Evolutionary conservation across 1,284 basidiomycete genomes (phyloP), one percentile per base, ranked within the genome.

Genomic region (Ganoderma multipileum): DNA sequence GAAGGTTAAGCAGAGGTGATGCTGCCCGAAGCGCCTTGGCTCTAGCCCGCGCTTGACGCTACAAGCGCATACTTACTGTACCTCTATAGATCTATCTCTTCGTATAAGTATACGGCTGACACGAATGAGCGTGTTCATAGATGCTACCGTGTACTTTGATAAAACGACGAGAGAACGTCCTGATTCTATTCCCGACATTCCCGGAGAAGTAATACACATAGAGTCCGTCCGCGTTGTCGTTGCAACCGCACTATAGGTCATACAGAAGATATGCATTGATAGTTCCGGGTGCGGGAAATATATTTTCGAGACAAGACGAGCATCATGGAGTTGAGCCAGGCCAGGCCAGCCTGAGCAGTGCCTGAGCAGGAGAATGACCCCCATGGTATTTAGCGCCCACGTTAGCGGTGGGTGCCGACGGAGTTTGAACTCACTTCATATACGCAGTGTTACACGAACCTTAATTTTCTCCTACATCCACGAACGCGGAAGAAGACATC

Each of bases 401-500:
- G 58, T n/a, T n/a, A 64, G 60, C 74, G 77, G 75, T 44, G 64
- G 71, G 76, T 71, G 65, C 86, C 87, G 84, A 77, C 89, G 84
- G 89, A 83, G 82, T 75, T 80, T 80, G 3, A 87, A 89, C 66
- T 50, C 44, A 12, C 0, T 39, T 18, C 33, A 65, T 70, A 75
- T 76, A 76, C 63, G n/a, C 63, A 63, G 68, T 65, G 63, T 28
- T 58, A n/a, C 20, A 20, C 47, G 64, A 87, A 89, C 87, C 79
- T 82, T 86, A 78, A 73, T 78, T 79, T 80, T 79, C 77, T 71
- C 72, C 77, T 67, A 77, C 91, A 93, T 94, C 91, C 88, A 94
- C 91, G 92, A 95, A 83, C 92, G 94, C 93, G 93, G 91, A 95
- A 87, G 93, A 95, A 90, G 93, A 94, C 93, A 91, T 90, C 87